Base-by-base conservation (phyloP, 345 rosid species). In the Microthlaspi erraticum region DNA sequence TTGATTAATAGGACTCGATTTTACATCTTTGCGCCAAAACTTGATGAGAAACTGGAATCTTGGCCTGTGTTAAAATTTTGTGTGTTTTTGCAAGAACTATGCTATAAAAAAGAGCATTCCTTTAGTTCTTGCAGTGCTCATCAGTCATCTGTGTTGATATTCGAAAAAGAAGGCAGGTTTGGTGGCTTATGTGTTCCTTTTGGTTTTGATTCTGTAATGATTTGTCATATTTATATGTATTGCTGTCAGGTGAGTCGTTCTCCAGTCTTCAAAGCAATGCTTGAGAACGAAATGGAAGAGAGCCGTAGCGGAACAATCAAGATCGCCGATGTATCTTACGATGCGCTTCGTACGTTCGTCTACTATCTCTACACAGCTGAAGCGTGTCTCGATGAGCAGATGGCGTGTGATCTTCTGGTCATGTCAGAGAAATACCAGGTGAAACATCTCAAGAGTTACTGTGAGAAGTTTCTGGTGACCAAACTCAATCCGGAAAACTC, bases 371-470 rank as follows among this genome's bases (percentile, higher is more conserved):
- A 88, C 84, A 86, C 92, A 44, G 98, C 94, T 0, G 89, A 93
- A 78, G 91, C 91, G 51, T 70, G 79, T 70, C 83, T 90, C 5
- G 96, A 93, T 64, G 96, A 88, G 83, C 86, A 81, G 70, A 79
- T 86, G 85, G 92, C 94, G 9, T 86, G 83, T 74, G 92, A 88
- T 64, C 97, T 93, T 4, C 71, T 93, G 57, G 86, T 83, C 10
- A 70, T 93, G 82, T 85, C 98, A 0, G 91, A 93, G 76, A 93
- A 88, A 77, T 93, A 90, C 70, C 80, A 88, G 72, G 93, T 90
- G 68, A 82, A 87, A 72, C 87, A 90, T 67, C 96, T 93, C 64
- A 93, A 90, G 77, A 75, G 69, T 10, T 82, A 81, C 72, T 87
- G 96, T 26, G 94, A 90, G 88, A 90, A 77, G 79, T 87, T 78